Evolutionary conservation across 192 early-diverging fungal genomes (phyloP).

Genomic region (Coemansia sp.): DNA sequence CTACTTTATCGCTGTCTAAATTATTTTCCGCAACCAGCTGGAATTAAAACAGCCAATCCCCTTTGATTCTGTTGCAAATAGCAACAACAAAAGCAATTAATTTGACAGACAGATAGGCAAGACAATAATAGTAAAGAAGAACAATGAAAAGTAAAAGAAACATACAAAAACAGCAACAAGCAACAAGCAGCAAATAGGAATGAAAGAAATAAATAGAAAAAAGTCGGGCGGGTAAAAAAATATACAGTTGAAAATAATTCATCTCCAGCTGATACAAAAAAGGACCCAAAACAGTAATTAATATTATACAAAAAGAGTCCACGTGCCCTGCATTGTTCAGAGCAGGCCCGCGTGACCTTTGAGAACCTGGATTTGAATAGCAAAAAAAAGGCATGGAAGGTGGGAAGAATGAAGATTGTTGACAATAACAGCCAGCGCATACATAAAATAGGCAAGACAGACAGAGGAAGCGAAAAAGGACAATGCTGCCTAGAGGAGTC

Average conservation of each 20-base stretch:
- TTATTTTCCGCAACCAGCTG: background rate
- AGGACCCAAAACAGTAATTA: conserved; percentile 16
- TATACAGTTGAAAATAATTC: background rate
- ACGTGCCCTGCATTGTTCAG: conserved; percentile 26
- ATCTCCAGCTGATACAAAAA: background rate
- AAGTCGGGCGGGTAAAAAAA: background rate
- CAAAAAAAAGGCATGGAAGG: background rate
- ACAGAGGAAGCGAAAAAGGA: background rate
- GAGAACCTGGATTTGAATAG: conserved; percentile 5
- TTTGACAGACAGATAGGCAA: background rate
- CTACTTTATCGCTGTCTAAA: background rate
- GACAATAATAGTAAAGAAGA: conserved; percentile 3
- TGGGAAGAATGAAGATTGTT: background rate
- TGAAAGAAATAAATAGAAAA: background rate
- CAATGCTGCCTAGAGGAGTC: background rate
- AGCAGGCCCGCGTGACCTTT: conserved; percentile 3
- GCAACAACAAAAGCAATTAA: conserved; percentile 8
- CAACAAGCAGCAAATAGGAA: background rate
- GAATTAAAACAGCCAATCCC: conserved; percentile 9
- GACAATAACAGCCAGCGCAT: background rate
- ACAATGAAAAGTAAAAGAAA: background rate
- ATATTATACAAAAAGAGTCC: conserved; percentile 13
- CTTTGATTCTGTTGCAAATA: background rate
- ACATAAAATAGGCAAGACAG: background rate
- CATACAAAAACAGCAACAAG: no score